These are phyloP conservation scores for Fonsecaea pugnacius DNA, from an alignment of 2,329 filamentous ascomycete species.

Conservation along the genomic window DNA sequence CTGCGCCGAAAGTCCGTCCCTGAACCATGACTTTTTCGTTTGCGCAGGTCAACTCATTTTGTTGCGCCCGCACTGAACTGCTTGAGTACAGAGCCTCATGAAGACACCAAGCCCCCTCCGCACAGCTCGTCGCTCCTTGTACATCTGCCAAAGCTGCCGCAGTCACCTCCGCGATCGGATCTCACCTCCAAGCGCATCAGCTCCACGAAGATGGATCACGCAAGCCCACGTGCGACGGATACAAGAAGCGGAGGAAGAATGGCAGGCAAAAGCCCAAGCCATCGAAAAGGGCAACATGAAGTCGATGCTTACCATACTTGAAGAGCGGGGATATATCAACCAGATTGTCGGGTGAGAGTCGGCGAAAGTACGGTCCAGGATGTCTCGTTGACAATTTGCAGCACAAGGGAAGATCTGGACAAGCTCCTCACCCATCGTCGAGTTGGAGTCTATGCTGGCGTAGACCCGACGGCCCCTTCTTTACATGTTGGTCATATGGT, in stretches of 20 bases:
- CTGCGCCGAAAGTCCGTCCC: background rate
- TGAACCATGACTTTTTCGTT: slow-evolving; percentile 2
- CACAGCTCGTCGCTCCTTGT: slow-evolving; percentile 19
- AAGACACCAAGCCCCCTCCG: slow-evolving; percentile 11
- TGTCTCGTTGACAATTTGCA: slow-evolving; percentile 32
- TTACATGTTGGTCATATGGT: slow-evolving; percentile 58
- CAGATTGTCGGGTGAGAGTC: slow-evolving; percentile 52
- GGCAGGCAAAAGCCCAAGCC: slow-evolving; percentile 47
- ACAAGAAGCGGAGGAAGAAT: slow-evolving; percentile 48
- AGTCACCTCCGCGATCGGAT: slow-evolving; percentile 10
- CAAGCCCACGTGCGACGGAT: slow-evolving; percentile 44
- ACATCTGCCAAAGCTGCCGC: slow-evolving; percentile 29
- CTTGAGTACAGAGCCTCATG: slow-evolving; percentile 14
- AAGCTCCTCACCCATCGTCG: slow-evolving; percentile 51
- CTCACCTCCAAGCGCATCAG: background rate
- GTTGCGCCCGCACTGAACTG: background rate
- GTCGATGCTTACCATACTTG: slow-evolving; percentile 50
- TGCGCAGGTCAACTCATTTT: slow-evolving; percentile 9
- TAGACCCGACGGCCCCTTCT: slow-evolving; percentile 56
- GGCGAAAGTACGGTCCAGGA: background rate
- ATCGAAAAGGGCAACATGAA: slow-evolving; percentile 51
- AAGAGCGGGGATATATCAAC: slow-evolving; percentile 53
- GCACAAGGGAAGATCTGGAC: slow-evolving; percentile 50
- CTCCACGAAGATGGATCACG: slow-evolving; percentile 44
- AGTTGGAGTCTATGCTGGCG: slow-evolving; percentile 53